Percentiles rank a stretch among this genome's conserved stretches.
These are phyloP conservation scores for Vitis rotundifolia DNA, from an alignment of 164 flowering plant species.

Conservation along the genomic window DNA sequence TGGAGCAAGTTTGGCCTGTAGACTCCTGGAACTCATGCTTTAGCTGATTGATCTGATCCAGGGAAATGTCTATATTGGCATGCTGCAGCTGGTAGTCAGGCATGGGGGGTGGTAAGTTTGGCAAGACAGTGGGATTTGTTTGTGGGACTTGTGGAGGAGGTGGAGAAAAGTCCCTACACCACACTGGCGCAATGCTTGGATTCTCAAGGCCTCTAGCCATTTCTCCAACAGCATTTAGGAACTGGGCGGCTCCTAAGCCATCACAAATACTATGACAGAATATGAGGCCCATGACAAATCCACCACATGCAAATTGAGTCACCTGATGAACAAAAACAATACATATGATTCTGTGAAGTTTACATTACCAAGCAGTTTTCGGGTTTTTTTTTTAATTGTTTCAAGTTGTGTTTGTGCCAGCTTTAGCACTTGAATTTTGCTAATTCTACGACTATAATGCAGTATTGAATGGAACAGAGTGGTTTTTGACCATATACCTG, in stretches of 20 bases:
- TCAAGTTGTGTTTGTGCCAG: no score
- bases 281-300: constrained; percentile 59
- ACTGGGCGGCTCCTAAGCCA: constrained; percentile 74
- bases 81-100: constrained; percentile 46
- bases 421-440: no score
- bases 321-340: constrained; percentile 32
- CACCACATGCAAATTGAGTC: constrained; percentile 55
- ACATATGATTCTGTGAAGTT: no score
- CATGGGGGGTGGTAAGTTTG: constrained; percentile 29
- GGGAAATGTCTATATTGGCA: constrained; percentile 46
- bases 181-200: constrained; percentile 38
- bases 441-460: no score
- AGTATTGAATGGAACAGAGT: background rate
- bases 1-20: constrained; percentile 49
- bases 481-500: constrained; percentile 33
- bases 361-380: no score
- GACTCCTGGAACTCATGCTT: constrained; percentile 35
- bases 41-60: constrained; percentile 35
- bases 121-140: background rate
- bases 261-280: constrained; percentile 72
- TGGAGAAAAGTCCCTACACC: constrained; percentile 51
- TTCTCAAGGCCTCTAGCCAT: constrained; percentile 44
- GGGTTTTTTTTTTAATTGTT: no score
- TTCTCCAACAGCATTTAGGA: constrained; percentile 63
- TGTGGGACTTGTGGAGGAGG: constrained; percentile 13